Evolutionary conservation across 2,329 filamentous ascomycete genomes (phyloP).

Genomic region (Verticillium alfalfae): DNA sequence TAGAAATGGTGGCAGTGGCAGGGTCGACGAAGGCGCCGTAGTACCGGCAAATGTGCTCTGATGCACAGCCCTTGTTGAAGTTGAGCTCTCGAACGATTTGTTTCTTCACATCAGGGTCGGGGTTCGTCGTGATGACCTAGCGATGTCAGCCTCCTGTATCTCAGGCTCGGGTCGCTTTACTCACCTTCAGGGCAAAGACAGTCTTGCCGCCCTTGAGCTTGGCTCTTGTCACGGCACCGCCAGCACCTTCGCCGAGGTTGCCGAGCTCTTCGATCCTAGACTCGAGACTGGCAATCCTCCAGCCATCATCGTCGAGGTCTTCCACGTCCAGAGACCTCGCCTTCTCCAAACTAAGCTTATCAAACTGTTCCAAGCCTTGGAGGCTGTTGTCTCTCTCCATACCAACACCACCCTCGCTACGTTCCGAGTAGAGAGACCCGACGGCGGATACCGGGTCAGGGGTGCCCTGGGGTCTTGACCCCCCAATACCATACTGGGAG

Average conservation of each 20-base stretch:
- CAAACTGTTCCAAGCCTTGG: constrained; percentile 71
- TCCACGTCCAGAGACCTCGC: constrained; percentile 84
- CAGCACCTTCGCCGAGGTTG: constrained; percentile 87
- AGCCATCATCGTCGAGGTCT: constrained; percentile 90
- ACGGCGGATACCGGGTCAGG: constrained; percentile 87
- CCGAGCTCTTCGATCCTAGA: constrained; percentile 84
- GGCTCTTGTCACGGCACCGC: constrained; percentile 89
- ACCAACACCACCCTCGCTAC: constrained; percentile 64
- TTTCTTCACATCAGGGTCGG: constrained; percentile 96
- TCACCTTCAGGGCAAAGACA: constrained; percentile 90
- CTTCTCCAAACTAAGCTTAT: constrained; percentile 75
- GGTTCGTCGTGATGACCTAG: constrained; percentile 95
- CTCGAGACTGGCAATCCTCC: constrained; percentile 87
- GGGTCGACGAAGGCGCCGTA: constrained; percentile 97
- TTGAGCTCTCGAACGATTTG: constrained; percentile 94
- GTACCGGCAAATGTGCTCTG: constrained; percentile 93
- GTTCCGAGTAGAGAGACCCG: constrained; percentile 76
- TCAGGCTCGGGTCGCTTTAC: constrained; percentile 9
- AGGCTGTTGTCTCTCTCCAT: constrained; percentile 83
- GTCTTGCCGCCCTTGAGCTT: constrained; percentile 88
- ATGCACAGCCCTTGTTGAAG: constrained; percentile 97
- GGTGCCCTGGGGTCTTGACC: constrained; percentile 58
- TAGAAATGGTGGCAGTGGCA: constrained; percentile 93
- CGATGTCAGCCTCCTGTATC: neutral
- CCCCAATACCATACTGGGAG: constrained; percentile 63